Conservation (phyloP, 805 yeast species). For the Yarrowia hollandica region DNA sequence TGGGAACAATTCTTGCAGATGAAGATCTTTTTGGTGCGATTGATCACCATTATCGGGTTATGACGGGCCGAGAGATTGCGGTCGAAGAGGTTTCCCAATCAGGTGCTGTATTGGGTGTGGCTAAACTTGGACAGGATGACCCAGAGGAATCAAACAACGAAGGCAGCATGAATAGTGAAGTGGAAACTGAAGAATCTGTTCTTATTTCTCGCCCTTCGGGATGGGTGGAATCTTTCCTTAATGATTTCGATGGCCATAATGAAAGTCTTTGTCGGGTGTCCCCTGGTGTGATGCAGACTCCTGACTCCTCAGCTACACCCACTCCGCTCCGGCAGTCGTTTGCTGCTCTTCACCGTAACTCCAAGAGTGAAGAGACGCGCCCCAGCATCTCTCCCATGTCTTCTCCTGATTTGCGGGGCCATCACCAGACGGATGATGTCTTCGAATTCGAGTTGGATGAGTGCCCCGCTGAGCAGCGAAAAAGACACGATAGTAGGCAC, state of each 20-base stretch:
- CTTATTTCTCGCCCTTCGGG: background rate
- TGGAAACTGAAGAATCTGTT: background rate
- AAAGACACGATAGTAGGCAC: background rate
- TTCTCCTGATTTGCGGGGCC: background rate
- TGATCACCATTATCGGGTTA: slow-evolving; percentile 24
- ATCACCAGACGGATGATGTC: slow-evolving; percentile 16
- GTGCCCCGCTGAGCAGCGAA: slow-evolving; percentile 2
- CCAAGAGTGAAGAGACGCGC: slow-evolving; percentile 12
- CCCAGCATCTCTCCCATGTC: slow-evolving; percentile 12
- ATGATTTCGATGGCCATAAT: slow-evolving; percentile 41
- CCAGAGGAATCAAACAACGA: background rate
- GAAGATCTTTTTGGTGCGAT: slow-evolving; percentile 1
- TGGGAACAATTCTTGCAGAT: background rate
- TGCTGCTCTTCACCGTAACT: slow-evolving; percentile 27
- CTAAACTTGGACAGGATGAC: background rate
- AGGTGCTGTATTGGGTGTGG: background rate
- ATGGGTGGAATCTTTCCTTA: slow-evolving; percentile 37
- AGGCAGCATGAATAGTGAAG: too few species aligned
- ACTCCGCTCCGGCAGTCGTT: slow-evolving; percentile 27
- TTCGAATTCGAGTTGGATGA: slow-evolving; percentile 31
- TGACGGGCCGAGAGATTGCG: background rate
- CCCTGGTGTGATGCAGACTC: slow-evolving; percentile 28
- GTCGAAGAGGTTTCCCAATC: background rate
- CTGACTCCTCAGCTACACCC: background rate
- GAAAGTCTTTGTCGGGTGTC: slow-evolving; percentile 32